phyloP scores from a whole-genome alignment of 169 alveolate species.

The Perkinsus olseni region DNA sequence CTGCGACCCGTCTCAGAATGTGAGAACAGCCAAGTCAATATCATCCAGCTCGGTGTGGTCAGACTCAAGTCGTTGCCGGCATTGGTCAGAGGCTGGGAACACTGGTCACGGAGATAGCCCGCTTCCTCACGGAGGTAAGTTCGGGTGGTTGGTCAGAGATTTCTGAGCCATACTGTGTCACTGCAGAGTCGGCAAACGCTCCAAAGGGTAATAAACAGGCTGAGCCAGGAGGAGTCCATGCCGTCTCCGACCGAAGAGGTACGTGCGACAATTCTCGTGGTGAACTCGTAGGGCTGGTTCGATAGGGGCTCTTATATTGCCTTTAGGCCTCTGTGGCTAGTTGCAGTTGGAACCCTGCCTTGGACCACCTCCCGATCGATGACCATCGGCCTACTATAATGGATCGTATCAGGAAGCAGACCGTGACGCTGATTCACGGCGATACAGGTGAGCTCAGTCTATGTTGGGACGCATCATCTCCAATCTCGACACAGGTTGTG shows the following conservation, averaged over 20 bases:
- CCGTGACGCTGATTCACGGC: conserved; percentile 31
- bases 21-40: neutral
- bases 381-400: conserved; percentile 20
- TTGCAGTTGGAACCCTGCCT: neutral
- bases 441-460: conserved; percentile 10
- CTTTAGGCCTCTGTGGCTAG: neutral
- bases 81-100: neutral
- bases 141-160: neutral
- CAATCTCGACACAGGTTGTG: conserved; percentile 19
- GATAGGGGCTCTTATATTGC: too few relatives aligned
- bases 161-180: neutral
- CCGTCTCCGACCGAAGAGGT: neutral
- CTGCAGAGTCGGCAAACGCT: neutral
- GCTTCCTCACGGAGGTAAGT: neutral
- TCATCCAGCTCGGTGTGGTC: neutral
- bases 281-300: too few relatives aligned
- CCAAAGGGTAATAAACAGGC: neutral
- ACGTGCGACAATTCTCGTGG: neutral
- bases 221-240: neutral
- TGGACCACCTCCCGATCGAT: conserved; percentile 31
- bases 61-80: neutral
- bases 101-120: neutral
- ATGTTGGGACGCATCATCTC: neutral
- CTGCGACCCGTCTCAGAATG: neutral
- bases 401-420: conserved; percentile 16